Conservation (phyloP, 495 filamentous ascomycete genomes). For the Aspergillus heteromorphus region DNA sequence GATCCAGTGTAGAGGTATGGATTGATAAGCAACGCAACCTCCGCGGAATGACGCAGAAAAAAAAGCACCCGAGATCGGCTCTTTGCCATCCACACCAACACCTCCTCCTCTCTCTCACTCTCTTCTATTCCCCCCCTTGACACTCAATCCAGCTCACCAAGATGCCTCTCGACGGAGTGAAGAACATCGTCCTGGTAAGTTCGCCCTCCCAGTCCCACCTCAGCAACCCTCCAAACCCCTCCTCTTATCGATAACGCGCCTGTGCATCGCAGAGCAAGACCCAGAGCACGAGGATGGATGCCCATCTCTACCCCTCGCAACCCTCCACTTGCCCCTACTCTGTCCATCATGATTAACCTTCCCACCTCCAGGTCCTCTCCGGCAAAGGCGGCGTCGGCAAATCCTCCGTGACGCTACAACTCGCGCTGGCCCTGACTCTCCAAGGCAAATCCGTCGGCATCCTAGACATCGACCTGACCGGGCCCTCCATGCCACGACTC, state of each 20-base stretch:
- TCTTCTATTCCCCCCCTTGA: neutral
- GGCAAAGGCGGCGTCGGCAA: conserved; percentile 98
- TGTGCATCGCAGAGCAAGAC: neutral
- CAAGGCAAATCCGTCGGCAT: conserved; percentile 85
- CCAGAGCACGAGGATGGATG: neutral
- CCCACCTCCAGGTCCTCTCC: conserved; percentile 60
- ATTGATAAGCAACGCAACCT: conserved; percentile 42
- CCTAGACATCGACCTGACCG: conserved; percentile 93
- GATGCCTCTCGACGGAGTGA: conserved; percentile 49
- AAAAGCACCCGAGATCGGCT: conserved; percentile 26
- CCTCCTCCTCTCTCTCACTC: conserved; percentile 5
- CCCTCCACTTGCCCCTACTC: neutral
- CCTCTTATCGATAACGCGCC: conserved; percentile 42
- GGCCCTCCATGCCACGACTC: conserved; percentile 91
- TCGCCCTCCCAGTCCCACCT: neutral
- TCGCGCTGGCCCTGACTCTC: conserved; percentile 83
- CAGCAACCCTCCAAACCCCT: conserved; percentile 18
- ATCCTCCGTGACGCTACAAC: conserved; percentile 91
- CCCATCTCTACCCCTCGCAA: neutral
- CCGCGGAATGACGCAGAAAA: conserved; percentile 27
- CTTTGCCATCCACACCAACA: conserved; percentile 15
- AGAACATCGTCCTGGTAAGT: conserved; percentile 49
- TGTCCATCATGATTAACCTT: neutral
- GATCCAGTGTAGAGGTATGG: too few relatives aligned
- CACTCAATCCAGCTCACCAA: neutral